Conservation (phyloP, 768 basidiomycete genomes). For the Clitopilus passeckerianus region DNA sequence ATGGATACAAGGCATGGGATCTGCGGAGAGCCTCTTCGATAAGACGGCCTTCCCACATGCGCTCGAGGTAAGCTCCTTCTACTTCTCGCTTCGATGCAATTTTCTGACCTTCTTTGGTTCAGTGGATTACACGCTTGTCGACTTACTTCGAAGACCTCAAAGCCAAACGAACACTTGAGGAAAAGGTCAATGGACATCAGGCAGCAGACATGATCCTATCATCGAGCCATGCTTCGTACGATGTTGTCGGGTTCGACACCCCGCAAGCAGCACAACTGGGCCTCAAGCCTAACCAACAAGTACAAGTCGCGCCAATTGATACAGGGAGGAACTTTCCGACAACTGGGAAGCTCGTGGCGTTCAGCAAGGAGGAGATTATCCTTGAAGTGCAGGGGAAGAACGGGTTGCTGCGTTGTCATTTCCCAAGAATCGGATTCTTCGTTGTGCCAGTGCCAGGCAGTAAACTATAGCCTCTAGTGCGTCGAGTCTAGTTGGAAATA, state of each 20-base stretch:
- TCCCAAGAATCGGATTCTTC: slow-evolving; percentile 41
- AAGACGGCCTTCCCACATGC: slow-evolving; percentile 30
- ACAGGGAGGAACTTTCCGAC: slow-evolving; percentile 43
- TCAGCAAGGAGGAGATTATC: slow-evolving; percentile 43
- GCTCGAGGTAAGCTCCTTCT: slow-evolving; percentile 28
- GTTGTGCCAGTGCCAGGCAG: slow-evolving; percentile 12
- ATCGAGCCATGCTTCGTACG: slow-evolving; percentile 29
- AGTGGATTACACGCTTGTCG: slow-evolving; percentile 46
- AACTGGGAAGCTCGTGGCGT: slow-evolving; percentile 42
- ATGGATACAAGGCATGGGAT: slow-evolving; percentile 36
- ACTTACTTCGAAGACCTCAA: slow-evolving; percentile 24
- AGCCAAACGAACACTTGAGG: slow-evolving; percentile 17
- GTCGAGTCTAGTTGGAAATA: not conserved
- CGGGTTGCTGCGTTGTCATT: slow-evolving; percentile 44
- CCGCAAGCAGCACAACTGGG: slow-evolving; percentile 38
- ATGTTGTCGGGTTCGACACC: slow-evolving; percentile 39
- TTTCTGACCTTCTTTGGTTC: slow-evolving; percentile 2
- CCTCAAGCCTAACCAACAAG: slow-evolving; percentile 29
- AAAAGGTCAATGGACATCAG: slow-evolving; percentile 28
- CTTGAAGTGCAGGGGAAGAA: slow-evolving; percentile 37
- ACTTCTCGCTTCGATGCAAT: not conserved
- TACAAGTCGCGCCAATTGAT: slow-evolving; percentile 43
- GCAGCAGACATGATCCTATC: slow-evolving; percentile 38
- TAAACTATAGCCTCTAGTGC: slow-evolving; percentile 6
- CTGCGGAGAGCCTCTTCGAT: slow-evolving; percentile 32